These are phyloP conservation scores for Botrytis porri DNA, from an alignment of 2,329 filamentous ascomycete species.

Conservation along the genomic window DNA sequence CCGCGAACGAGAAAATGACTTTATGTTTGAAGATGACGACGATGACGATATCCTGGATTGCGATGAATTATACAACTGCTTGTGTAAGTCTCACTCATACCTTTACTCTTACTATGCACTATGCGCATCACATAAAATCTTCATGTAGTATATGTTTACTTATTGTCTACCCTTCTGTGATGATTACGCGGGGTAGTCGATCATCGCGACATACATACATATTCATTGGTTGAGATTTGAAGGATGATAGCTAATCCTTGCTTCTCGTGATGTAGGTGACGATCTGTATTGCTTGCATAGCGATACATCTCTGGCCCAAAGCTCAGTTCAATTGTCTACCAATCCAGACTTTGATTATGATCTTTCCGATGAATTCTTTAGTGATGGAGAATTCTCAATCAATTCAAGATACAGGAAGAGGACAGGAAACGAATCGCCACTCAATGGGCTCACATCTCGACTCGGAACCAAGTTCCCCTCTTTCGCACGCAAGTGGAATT, in stretches of 20 bases:
- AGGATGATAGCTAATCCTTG: slow-evolving; percentile 19
- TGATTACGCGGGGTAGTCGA: slow-evolving; percentile 16
- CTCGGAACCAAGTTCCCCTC: slow-evolving; percentile 59
- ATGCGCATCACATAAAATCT: too few species aligned
- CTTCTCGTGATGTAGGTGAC: slow-evolving; percentile 50
- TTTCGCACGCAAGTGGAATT: slow-evolving; percentile 52
- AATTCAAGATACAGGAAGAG: slow-evolving; percentile 55
- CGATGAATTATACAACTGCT: slow-evolving; percentile 60
- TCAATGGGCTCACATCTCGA: slow-evolving; percentile 61
- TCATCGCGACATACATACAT: slow-evolving; percentile 6
- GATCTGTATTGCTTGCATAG: slow-evolving; percentile 57
- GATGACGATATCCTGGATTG: slow-evolving; percentile 28
- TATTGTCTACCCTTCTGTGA: slow-evolving; percentile 1
- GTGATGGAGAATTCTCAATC: slow-evolving; percentile 56
- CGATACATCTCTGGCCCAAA: slow-evolving; percentile 39
- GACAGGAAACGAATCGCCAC: slow-evolving; percentile 56
- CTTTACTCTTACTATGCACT: not conserved
- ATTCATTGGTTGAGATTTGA: slow-evolving; percentile 4
- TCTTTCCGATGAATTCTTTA: slow-evolving; percentile 58
- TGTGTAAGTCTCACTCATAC: slow-evolving; percentile 58
- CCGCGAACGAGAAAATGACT: slow-evolving; percentile 60
- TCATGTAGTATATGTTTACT: slow-evolving; percentile 20
- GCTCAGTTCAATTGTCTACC: slow-evolving; percentile 39
- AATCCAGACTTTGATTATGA: slow-evolving; percentile 61
- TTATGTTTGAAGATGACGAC: slow-evolving; percentile 45